Conservation (phyloP, 352 stramenopile species). For the Globisporangium takayamanum region DNA sequence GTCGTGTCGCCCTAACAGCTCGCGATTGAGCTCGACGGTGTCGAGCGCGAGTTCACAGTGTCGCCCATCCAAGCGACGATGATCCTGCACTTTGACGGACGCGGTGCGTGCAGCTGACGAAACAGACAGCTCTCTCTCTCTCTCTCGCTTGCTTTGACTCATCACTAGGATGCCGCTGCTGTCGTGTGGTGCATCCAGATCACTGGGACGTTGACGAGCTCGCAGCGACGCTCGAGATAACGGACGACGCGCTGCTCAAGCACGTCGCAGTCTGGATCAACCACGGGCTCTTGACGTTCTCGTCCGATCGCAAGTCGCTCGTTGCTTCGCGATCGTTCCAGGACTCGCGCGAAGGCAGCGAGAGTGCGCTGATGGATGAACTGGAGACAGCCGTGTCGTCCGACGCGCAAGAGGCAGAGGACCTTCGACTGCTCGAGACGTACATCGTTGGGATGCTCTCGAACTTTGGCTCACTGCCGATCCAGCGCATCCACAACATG, state of each 20-base stretch:
- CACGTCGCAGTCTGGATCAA: constrained; percentile 69
- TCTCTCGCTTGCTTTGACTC: neutral
- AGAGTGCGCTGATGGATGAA: constrained; percentile 35
- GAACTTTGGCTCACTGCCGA: constrained; percentile 89
- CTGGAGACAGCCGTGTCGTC: constrained; percentile 84
- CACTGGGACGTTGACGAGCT: constrained; percentile 58
- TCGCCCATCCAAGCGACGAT: constrained; percentile 92
- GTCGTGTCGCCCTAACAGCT: constrained; percentile 16
- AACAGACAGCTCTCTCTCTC: neutral
- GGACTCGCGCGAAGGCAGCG: constrained; percentile 31
- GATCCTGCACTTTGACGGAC: constrained; percentile 93
- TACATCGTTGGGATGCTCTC: constrained; percentile 95
- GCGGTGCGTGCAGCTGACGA: constrained; percentile 28
- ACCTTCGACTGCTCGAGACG: constrained; percentile 89
- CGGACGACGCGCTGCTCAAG: constrained; percentile 46
- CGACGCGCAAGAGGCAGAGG: constrained; percentile 87
- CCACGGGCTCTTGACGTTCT: constrained; percentile 51
- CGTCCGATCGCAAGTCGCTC: constrained; percentile 34
- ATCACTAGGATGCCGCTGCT: neutral
- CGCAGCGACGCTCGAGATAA: constrained; percentile 51
- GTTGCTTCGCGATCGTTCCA: constrained; percentile 35
- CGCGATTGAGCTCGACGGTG: constrained; percentile 86
- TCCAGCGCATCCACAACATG: constrained; percentile 94
- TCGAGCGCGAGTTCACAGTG: constrained; percentile 83
- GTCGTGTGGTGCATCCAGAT: constrained; percentile 17